Percentiles rank a stretch among this genome's conserved stretches.
Conservation (phyloP, 2,329 filamentous ascomycete species). For the Huntiella decipiens region DNA sequence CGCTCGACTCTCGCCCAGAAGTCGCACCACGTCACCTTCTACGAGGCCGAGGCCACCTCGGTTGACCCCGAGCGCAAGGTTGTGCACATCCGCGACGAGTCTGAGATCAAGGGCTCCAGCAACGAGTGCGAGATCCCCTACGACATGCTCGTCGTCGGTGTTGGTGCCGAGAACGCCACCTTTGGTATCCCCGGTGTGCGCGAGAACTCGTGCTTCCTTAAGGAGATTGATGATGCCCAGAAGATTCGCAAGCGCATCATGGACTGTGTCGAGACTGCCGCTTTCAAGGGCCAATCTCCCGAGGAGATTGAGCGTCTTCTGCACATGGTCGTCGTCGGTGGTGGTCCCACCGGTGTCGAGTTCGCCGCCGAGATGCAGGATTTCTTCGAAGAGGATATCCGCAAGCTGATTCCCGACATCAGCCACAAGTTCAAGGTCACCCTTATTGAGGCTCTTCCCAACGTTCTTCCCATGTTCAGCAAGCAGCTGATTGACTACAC, state of each 20-base stretch:
- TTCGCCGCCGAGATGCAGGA: slow-evolving; percentile 97
- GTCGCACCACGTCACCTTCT: slow-evolving; percentile 83
- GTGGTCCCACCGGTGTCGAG: slow-evolving; percentile 91
- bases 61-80: slow-evolving; percentile 84
- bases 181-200: slow-evolving; percentile 93
- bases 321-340: slow-evolving; percentile 92
- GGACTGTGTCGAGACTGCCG: slow-evolving; percentile 97
- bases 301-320: slow-evolving; percentile 86
- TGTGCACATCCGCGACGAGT: slow-evolving; percentile 78
- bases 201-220: slow-evolving; percentile 93
- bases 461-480: slow-evolving; percentile 93
- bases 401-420: slow-evolving; percentile 95
- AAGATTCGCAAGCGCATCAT: slow-evolving; percentile 96
- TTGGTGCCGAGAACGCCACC: slow-evolving; percentile 94
- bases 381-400: slow-evolving; percentile 96
- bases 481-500: slow-evolving; percentile 99
- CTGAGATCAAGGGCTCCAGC: slow-evolving; percentile 71
- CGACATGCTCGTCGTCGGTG: slow-evolving; percentile 94
- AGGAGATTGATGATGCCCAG: slow-evolving; percentile 94
- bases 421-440: slow-evolving; percentile 91
- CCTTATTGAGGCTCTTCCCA: slow-evolving; percentile 88
- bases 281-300: slow-evolving; percentile 83
- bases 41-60: slow-evolving; percentile 92
- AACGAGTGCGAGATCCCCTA: slow-evolving; percentile 80
- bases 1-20: slow-evolving; percentile 92